These are phyloP conservation scores for Metschnikowia cubensis DNA, from an alignment of 805 yeast species.

Conservation along the genomic window DNA sequence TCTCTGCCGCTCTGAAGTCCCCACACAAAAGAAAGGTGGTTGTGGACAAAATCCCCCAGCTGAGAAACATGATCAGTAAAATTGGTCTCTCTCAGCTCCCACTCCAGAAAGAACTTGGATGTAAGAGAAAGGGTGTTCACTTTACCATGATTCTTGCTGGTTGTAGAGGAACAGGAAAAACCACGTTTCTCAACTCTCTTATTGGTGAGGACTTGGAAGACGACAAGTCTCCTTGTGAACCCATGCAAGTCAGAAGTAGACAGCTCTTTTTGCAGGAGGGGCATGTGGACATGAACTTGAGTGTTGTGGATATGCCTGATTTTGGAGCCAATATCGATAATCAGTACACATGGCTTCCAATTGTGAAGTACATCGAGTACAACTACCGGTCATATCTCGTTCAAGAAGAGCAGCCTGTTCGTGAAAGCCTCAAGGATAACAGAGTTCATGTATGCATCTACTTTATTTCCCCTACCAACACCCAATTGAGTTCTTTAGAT, in stretches of 20 bases:
- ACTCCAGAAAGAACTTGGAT: slow-evolving; percentile 23
- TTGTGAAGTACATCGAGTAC: slow-evolving; percentile 72
- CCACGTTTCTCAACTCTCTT: slow-evolving; percentile 25
- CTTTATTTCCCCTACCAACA: slow-evolving; percentile 67
- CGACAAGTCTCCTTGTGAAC: slow-evolving; percentile 6
- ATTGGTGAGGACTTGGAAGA: slow-evolving; percentile 18
- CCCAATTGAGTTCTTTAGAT: slow-evolving; percentile 56
- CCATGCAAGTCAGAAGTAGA: slow-evolving; percentile 15
- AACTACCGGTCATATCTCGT: slow-evolving; percentile 62
- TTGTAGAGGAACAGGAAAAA: slow-evolving; percentile 23
- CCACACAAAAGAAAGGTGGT: slow-evolving; percentile 9
- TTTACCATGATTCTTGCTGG: slow-evolving; percentile 41
- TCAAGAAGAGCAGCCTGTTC: slow-evolving; percentile 57
- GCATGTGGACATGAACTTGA: slow-evolving; percentile 54
- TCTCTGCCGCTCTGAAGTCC: background rate
- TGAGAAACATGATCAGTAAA: slow-evolving; percentile 14
- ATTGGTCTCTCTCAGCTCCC: slow-evolving; percentile 26
- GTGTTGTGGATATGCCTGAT: slow-evolving; percentile 68
- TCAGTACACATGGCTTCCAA: slow-evolving; percentile 33
- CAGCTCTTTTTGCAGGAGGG: slow-evolving; percentile 55
- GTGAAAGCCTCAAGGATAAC: slow-evolving; percentile 43
- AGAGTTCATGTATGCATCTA: slow-evolving; percentile 85
- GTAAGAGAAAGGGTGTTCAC: slow-evolving; percentile 27
- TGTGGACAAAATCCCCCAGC: slow-evolving; percentile 15
- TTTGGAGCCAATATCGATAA: slow-evolving; percentile 69